Evolutionary conservation across 129 eudicot species (phyloP), one percentile per base, ranked within the genome.

Genomic region (Chrysanthemum lavandulifolium): DNA sequence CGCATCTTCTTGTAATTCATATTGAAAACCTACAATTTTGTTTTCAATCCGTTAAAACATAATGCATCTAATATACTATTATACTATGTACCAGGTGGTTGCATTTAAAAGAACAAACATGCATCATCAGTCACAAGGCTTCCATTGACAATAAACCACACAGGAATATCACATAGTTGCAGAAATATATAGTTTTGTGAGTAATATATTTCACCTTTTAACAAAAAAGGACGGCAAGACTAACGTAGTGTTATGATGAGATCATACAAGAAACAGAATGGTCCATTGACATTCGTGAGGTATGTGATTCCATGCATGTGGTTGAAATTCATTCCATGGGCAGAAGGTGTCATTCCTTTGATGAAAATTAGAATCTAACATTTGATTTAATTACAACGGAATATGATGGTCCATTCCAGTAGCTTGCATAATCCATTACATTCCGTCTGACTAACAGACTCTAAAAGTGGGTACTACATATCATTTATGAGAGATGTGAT

Each of bases 1-100:
- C 62, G 91, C 84, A 78, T 92, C 98, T 80, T 89, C 96, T 73
- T 92, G 86, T 73, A 92, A 70, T 68, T 92, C 96, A 78, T 75
- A 80, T 70, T 70, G 73, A 82, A 92, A 92, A 47, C 90, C 98
- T 92, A 74, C 55, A 59, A 78, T 62, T 18, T 52, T 19, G 19
- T 45, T 27, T 45, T 10, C 13, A 72, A 58, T 69, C 48, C 10
- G 51, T 80, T 50, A 74, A 56, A 56, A 75, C 23, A 47, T 8
- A 73, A 68, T 54, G 60, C 62, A 59, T 61, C 56, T 18, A 68
- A 31, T 62, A 54, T 21, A 48, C 8, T 61, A 40, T 6, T 6
- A 40, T 75, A 25, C 50, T 43, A 43, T 40, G 55, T 60, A 54
- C 15, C 21, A 48, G 45, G 55, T 15, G 40, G 36, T 55, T 23